Conservation (phyloP, 2,329 filamentous ascomycete species). For the Trichophaea hybrida region DNA sequence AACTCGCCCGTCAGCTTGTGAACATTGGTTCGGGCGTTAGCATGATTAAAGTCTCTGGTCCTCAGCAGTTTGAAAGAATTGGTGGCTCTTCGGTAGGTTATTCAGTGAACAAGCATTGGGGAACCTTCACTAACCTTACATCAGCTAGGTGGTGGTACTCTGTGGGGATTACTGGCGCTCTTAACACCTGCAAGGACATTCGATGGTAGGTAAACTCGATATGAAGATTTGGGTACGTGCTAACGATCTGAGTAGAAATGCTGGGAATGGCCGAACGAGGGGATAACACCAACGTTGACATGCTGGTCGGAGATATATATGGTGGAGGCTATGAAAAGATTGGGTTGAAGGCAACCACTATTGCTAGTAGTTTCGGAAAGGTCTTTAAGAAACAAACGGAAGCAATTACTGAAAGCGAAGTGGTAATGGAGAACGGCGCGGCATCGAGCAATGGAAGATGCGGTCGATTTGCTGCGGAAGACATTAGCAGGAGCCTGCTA, state of each 20-base stretch:
- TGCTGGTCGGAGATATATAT: slow-evolving; percentile 96
- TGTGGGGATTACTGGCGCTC: slow-evolving; percentile 86
- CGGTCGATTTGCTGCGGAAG: slow-evolving; percentile 54
- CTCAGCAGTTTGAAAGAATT: slow-evolving; percentile 72
- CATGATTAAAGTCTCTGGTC: slow-evolving; percentile 92
- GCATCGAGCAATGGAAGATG: background rate
- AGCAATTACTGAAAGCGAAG: slow-evolving; percentile 33
- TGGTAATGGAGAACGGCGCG: background rate
- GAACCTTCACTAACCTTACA: slow-evolving; percentile 1
- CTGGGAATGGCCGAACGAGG: slow-evolving; percentile 76
- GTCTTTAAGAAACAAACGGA: slow-evolving; percentile 60
- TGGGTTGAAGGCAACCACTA: slow-evolving; percentile 85
- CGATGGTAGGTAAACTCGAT: slow-evolving; percentile 46
- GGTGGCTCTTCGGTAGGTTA: slow-evolving; percentile 58
- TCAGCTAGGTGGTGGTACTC: slow-evolving; percentile 73
- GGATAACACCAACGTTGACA: slow-evolving; percentile 85
- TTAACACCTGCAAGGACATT: slow-evolving; percentile 91
- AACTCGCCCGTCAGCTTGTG: slow-evolving; percentile 43
- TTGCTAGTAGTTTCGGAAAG: slow-evolving; percentile 92
- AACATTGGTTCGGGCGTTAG: slow-evolving; percentile 96
- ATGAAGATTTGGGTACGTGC: background rate
- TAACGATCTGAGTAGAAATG: slow-evolving; percentile 41
- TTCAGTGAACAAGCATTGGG: background rate
- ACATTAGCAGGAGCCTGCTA: slow-evolving; percentile 79
- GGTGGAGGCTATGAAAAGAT: slow-evolving; percentile 93